Evolutionary conservation across 1,284 basidiomycete genomes (phyloP), one percentile per base, ranked within the genome.

Genomic region (Sporisorium iseilematis-ciliati): DNA sequence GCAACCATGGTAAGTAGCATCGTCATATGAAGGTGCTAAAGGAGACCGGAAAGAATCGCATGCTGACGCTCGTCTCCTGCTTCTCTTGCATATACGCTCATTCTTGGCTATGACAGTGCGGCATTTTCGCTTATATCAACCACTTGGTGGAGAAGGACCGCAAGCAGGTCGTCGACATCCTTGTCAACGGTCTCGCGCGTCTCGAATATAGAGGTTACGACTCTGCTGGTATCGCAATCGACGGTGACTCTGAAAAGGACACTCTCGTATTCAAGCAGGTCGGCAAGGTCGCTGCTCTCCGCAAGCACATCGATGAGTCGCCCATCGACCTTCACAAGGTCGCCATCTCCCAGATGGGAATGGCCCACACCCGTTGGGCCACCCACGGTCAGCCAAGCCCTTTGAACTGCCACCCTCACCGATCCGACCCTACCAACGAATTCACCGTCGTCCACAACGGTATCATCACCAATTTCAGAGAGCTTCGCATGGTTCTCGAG

Each of bases 321-420:
- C 73, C 87, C 85, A 85, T 95, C 82, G 91, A 98, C 87, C 91
- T 93, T 79, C 87, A 88, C 85, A 95, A 93, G 88, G 89, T 90
- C 38, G 93, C 92, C 86, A 86, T 94, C 66, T 91, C 91, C 57
- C 95, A 97, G 87, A 94, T 95, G 57, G 94, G 94, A 56, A 98
- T 99, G 87, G 97, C 96, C 26, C 97, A 99, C 89, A 99, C 97
- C 18, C 94, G 97, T 75, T 99, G 97, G 97, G 97, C 97, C 3
- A 99, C 97, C n/a, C 97, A 99, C 86, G 97, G 97, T 70, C 91
- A 92, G 55, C 87, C 84, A 4, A 92, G 91, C 31, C 89, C 91
- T 58, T 86, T 89, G 82, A 99, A 99, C 88, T 99, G 96, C 88
- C 97, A 99, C 87, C 97, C 97, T 67, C 91, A 98, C 85, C 91